Base-by-base conservation (phyloP, 208 protist species). In the Herpetomonas tarakana region DNA sequence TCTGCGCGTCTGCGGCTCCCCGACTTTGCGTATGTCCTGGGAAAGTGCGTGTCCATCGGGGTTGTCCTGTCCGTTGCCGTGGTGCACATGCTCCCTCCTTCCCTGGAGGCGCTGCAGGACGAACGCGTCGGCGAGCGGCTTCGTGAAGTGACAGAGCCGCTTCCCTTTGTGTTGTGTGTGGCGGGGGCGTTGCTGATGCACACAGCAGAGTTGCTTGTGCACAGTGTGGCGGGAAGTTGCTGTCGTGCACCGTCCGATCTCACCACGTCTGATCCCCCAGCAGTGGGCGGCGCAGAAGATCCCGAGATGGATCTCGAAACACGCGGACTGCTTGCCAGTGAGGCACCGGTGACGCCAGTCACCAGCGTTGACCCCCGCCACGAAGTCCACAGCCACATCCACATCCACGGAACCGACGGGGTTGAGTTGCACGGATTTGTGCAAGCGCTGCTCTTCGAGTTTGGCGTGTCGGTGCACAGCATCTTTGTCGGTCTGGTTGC, bases 381-480 rank as follows among this genome's bases (percentile, higher is more conserved):
- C 16, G 24, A 52, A 18, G 14, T 41, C 26, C 41, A 61, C 19
- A 30, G 0, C 19, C 3, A 28, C 4, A 27, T 44, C 3, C 22
- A 65, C 25, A 31, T 54, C 24, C 3, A 19, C 1, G 62, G 62
- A 28, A 46, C 12, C 1, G 29, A 27, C 26, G 38, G 49, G 6
- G 41, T 39, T 22, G 26, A 54, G 45, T 27, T 51, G 28, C 11
- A 19, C 2, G 49, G 58, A 1, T 26, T 66, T 35, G 52, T 84
- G 7, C 74, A 78, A 0, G 78, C 75, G 2, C 30, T 86, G 26
- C 52, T 85, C 25, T 56, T 87, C 39, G 80, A 85, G 58, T 78
- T 84, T 39, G 78, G 79, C 25, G 61, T 84, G 25, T 77, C 80
- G 22, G 52, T 85, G 38, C 83, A 91, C 71, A 91, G 80, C 54